phyloP scores from a whole-genome alignment of 2,329 filamentous ascomycete species.

The Aspergillus pseudoviridinutans region DNA sequence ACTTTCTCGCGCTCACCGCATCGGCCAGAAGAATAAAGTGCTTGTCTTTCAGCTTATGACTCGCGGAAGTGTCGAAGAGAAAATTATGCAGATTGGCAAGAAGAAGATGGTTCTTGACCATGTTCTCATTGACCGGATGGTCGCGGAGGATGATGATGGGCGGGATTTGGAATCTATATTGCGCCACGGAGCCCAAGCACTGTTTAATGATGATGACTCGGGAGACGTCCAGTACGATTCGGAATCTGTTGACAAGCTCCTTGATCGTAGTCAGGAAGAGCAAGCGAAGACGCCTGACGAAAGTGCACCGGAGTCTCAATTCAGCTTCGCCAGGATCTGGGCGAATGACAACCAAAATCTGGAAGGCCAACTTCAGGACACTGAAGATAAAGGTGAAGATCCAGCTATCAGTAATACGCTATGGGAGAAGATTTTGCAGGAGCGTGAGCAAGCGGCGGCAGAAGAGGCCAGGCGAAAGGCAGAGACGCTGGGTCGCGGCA shows the following conservation, averaged over 20 bases:
- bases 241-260: slow-evolving; percentile 76
- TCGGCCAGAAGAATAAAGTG: slow-evolving; percentile 94
- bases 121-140: slow-evolving; percentile 88
- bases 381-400: slow-evolving; percentile 41
- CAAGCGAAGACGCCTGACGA: slow-evolving; percentile 63
- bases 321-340: slow-evolving; percentile 90
- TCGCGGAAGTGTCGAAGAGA: slow-evolving; percentile 82
- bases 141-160: slow-evolving; percentile 71
- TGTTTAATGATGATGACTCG: slow-evolving; percentile 71
- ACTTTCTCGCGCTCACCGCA: slow-evolving; percentile 87
- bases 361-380: slow-evolving; percentile 57
- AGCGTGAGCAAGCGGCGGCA: slow-evolving; percentile 75
- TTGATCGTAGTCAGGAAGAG: slow-evolving; percentile 82
- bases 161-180: slow-evolving; percentile 84
- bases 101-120: slow-evolving; percentile 97
- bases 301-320: slow-evolving; percentile 69
- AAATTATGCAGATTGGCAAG: slow-evolving; percentile 91
- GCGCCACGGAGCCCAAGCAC: slow-evolving; percentile 76
- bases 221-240: slow-evolving; percentile 77
- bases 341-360: slow-evolving; percentile 71
- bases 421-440: slow-evolving; percentile 85
- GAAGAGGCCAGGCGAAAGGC: slow-evolving; percentile 64
- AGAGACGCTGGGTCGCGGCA: slow-evolving; percentile 80
- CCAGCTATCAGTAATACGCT: slow-evolving; percentile 61
- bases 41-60: slow-evolving; percentile 94